These are phyloP conservation scores for Prunus mongolica DNA, from an alignment of 306 rosid species.

Conservation along the genomic window DNA sequence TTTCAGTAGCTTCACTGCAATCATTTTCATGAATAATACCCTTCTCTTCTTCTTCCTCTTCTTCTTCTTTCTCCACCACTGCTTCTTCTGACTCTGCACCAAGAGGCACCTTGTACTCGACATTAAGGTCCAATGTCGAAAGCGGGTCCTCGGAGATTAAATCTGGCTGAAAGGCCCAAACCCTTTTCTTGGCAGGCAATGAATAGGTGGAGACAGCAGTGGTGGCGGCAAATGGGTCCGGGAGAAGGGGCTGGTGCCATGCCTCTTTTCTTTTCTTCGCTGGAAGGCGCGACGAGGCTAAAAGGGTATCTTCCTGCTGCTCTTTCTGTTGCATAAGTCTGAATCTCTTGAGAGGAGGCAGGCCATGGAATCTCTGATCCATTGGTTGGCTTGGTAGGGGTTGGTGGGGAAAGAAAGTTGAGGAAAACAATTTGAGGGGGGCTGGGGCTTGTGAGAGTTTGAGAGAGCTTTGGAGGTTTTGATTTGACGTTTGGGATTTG, in stretches of 20 bases:
- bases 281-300: slow-evolving; percentile 31
- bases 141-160: neutral
- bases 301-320: neutral
- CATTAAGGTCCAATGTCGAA: slow-evolving; percentile 51
- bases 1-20: neutral
- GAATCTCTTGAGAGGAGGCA: slow-evolving; percentile 69
- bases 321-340: slow-evolving; percentile 51
- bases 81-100: neutral
- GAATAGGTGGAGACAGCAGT: slow-evolving; percentile 22
- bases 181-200: slow-evolving; percentile 78
- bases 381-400: slow-evolving; percentile 13
- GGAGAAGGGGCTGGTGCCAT: slow-evolving; percentile 20
- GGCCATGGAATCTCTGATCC: slow-evolving; percentile 43
- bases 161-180: slow-evolving; percentile 51
- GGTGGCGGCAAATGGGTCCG: neutral
- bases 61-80: neutral
- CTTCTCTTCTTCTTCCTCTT: neutral
- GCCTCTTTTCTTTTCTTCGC: slow-evolving; percentile 72
- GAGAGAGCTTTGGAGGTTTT: neutral
- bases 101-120: slow-evolving; percentile 35
- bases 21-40: neutral
- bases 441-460: neutral
- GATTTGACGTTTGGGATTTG: neutral
- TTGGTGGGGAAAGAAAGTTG: neutral
- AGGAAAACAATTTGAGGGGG: neutral